Percentiles rank a stretch among this genome's conserved stretches.
Conservation (phyloP, 2,329 filamentous ascomycete species). For the Sclerotinia trifoliorum region DNA sequence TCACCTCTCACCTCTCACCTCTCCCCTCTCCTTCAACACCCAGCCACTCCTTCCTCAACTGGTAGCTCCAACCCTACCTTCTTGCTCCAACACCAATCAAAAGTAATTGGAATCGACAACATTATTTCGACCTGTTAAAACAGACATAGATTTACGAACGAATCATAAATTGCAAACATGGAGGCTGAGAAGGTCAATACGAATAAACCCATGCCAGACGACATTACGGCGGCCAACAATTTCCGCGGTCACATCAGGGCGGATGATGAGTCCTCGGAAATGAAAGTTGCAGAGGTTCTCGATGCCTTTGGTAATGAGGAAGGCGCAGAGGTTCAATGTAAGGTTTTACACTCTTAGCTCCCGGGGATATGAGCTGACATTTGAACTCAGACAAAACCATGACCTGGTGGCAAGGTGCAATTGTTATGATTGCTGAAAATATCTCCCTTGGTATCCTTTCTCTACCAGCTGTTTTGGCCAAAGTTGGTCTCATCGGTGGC, state of each 20-base stretch:
- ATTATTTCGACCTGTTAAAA: neutral
- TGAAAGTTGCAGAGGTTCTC: conserved; percentile 26
- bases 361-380: neutral
- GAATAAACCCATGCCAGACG: neutral
- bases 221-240: conserved; percentile 13
- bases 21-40: neutral
- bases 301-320: conserved; percentile 28
- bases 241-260: neutral
- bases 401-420: conserved; percentile 23
- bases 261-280: conserved; percentile 24
- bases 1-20: neutral
- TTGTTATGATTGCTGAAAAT: conserved; percentile 25
- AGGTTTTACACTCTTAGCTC: neutral
- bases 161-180: conserved; percentile 7
- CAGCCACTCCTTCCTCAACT: conserved; percentile 5
- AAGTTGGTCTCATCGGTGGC: conserved; percentile 25
- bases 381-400: conserved; percentile 18
- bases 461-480: conserved; percentile 23
- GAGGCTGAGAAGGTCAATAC: neutral
- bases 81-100: neutral
- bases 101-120: neutral
- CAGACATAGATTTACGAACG: neutral
- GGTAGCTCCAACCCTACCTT: neutral
- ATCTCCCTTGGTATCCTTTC: conserved; percentile 26
- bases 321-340: conserved; percentile 28